These are phyloP conservation scores for Phytophthora ohioensis DNA, from an alignment of 352 stramenopile genomes.

Conservation along the genomic window DNA sequence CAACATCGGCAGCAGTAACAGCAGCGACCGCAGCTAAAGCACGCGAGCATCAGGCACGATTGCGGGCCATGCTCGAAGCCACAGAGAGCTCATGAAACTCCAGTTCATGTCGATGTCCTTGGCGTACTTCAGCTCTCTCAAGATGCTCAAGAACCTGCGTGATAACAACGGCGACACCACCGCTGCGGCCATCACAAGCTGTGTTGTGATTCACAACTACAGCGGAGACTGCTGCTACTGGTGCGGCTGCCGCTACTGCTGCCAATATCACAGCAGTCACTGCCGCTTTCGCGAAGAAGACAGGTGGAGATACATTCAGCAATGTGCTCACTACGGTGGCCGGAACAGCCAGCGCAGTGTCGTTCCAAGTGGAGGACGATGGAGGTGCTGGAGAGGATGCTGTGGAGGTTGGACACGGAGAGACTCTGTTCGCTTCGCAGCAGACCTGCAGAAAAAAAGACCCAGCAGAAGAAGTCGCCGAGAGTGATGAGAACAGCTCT, in stretches of 20 bases:
- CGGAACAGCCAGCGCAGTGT: too few relatives aligned
- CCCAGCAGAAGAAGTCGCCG: too few relatives aligned
- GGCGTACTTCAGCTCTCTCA: slow-evolving; percentile 95
- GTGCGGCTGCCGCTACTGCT: slow-evolving; percentile 83
- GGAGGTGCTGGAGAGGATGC: too few relatives aligned
- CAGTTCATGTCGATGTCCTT: slow-evolving; percentile 97
- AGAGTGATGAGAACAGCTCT: too few relatives aligned
- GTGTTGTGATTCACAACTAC: slow-evolving; percentile 66
- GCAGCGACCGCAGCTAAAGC: slow-evolving; percentile 91
- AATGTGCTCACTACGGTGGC: slow-evolving; percentile 70
- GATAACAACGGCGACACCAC: slow-evolving; percentile 96
- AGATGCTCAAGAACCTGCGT: slow-evolving; percentile 94
- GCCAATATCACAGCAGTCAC: slow-evolving; percentile 82
- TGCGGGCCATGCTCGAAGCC: slow-evolving; percentile 92
- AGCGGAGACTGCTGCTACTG: slow-evolving; percentile 88
- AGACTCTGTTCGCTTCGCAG: too few relatives aligned
- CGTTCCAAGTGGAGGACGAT: too few relatives aligned
- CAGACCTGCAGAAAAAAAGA: too few relatives aligned
- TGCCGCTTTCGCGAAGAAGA: slow-evolving; percentile 44
- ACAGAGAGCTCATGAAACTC: slow-evolving; percentile 97
- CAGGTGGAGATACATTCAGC: slow-evolving; percentile 66
- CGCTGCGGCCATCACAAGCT: slow-evolving; percentile 53
- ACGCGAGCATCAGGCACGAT: slow-evolving; percentile 93
- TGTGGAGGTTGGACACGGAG: too few relatives aligned
- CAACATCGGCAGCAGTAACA: slow-evolving; percentile 92